Base-by-base conservation (phyloP, 2,329 filamentous ascomycete genomes). In the Orbilia javanica region DNA sequence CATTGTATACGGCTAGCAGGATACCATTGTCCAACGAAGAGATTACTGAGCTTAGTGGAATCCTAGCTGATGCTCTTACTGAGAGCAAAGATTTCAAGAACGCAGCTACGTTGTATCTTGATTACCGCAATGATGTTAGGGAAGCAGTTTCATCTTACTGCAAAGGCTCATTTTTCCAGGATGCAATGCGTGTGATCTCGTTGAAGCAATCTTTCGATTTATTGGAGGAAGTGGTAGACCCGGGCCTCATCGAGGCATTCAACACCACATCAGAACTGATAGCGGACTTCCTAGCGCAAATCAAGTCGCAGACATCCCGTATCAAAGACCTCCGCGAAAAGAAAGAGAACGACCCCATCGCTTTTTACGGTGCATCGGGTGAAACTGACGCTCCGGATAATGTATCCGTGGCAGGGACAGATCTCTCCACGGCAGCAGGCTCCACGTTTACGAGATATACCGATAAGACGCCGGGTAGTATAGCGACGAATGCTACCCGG, bases 401-500 rank as follows among this genome's bases (percentile, higher is more conserved):
- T 84, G 88, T 99, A 62, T 97, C 93, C 1, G 87, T 99, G 1
- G 96, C 96, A 0, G 92, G 94, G 0, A 97, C 94, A 2, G 89
- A 94, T 65, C 87, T 93, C 20, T 92, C 90, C 77, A 97, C 95
- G 0, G 89, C 90, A 50, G 87, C 85, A 0, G 92, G 92, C n/a
- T 94, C 92, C 29, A 88, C 99, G 83, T 97, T 98, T 87, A 98
- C 95, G 4, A 87, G 94, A 20, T 98, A 97, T 85, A 97, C 94
- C 0, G 91, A 92, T 75, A 91, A 91, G 78, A 87, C 86, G 6
- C 86, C 86, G 42, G 90, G 90, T 22, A 94, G 93, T 20, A 87
- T 90, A 1, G 91, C 90, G 20, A 94, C 92, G 11, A 89, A 90
- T 31, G 90, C 92, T 1, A 92, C 90, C 62, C 88, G 94, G 11